Percentiles rank a stretch among this genome's conserved stretches.
Evolutionary conservation across 192 early-diverging fungal genomes (phyloP).

Genomic region (Lobosporangium transversale): DNA sequence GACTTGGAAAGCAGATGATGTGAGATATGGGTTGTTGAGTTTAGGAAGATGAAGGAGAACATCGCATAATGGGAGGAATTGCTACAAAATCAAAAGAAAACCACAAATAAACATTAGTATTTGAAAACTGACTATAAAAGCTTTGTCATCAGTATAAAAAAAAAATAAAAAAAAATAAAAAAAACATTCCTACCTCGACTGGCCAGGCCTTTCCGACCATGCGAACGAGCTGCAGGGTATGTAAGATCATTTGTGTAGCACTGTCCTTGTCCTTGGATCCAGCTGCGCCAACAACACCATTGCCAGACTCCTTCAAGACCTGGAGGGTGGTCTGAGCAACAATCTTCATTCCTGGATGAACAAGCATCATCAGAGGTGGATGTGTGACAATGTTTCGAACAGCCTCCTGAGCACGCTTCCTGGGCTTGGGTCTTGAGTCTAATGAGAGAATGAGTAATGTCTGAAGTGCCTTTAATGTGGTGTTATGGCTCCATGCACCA

Average conservation of each 20-base stretch:
- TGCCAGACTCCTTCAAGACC: constrained; percentile 51
- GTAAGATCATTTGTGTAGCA: constrained; percentile 50
- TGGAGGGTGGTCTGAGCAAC: constrained; percentile 47
- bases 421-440: constrained; percentile 83
- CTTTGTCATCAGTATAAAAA: too few species aligned
- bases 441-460: constrained; percentile 80
- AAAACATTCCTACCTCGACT: constrained; percentile 28
- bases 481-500: constrained; percentile 73
- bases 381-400: constrained; percentile 71
- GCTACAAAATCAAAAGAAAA: constrained; percentile 32
- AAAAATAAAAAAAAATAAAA: not conserved
- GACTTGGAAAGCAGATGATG: constrained; percentile 80
- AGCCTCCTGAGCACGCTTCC: constrained; percentile 89
- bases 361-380: constrained; percentile 67
- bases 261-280: constrained; percentile 51
- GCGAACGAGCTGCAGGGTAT: constrained; percentile 47
- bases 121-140: not conserved
- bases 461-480: constrained; percentile 75
- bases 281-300: constrained; percentile 41
- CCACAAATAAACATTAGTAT: not conserved
- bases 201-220: constrained; percentile 55
- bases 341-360: constrained; percentile 43
- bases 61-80: constrained; percentile 72
- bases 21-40: constrained; percentile 81
- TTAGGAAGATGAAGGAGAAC: constrained; percentile 81